Percentiles rank a stretch among this genome's conserved stretches.
These are phyloP conservation scores for Candida tropicalis DNA, from an alignment of 1,139 yeast genomes.

Conservation along the genomic window DNA sequence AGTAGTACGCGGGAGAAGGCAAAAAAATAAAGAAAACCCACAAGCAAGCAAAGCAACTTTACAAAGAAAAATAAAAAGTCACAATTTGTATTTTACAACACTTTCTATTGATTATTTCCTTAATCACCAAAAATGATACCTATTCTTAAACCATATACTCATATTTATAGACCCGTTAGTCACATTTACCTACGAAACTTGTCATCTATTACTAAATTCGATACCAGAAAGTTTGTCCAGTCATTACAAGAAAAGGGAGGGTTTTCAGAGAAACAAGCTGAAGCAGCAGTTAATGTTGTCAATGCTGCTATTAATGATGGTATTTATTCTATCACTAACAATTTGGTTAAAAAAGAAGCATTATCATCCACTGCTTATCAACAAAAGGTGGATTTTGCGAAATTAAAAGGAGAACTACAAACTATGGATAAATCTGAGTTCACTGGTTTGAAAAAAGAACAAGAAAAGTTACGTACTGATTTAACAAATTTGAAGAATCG, in stretches of 20 bases:
- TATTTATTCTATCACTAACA: constrained; percentile 69
- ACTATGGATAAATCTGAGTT: constrained; percentile 88
- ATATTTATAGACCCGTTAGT: not conserved
- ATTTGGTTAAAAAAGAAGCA: constrained; percentile 79
- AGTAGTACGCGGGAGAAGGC: too few relatives aligned
- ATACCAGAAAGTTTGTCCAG: constrained; percentile 75
- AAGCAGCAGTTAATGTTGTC: constrained; percentile 75
- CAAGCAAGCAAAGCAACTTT: not conserved
- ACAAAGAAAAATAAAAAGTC: not conserved
- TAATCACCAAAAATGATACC: not conserved
- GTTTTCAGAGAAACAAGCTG: constrained; percentile 76
- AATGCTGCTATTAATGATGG: constrained; percentile 83
- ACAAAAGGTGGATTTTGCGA: constrained; percentile 95
- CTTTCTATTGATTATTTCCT: not conserved
- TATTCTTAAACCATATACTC: not conserved
- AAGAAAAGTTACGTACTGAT: constrained; percentile 82
- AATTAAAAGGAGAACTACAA: constrained; percentile 86
- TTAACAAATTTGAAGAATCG: constrained; percentile 83
- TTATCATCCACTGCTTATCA: constrained; percentile 86
- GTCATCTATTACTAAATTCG: constrained; percentile 57
- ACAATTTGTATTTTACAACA: not conserved
- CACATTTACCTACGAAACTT: constrained; percentile 19
- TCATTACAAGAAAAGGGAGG: constrained; percentile 69
- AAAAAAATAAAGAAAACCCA: too few relatives aligned
- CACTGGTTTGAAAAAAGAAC: constrained; percentile 80